phyloP scores from a whole-genome alignment of 225 moss, liverwort and hornwort genomes.

The Rhytidiadelphus loreus region DNA sequence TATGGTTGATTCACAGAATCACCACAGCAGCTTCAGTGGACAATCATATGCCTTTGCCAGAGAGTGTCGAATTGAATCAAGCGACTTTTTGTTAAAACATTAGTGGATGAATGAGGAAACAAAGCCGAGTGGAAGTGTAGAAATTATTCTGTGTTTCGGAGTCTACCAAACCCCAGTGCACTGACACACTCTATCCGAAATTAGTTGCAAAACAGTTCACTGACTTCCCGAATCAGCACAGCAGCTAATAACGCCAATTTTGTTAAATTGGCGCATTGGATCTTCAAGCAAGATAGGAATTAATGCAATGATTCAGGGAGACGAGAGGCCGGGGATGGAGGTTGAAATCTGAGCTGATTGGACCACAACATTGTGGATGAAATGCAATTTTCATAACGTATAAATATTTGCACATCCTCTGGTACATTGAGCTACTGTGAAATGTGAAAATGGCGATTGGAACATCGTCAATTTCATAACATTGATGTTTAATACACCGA shows the following conservation, averaged over 20 bases:
- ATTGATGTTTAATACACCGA: not conserved
- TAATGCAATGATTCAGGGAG: not conserved
- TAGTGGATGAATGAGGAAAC: not conserved
- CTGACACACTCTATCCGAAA: not conserved
- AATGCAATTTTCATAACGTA: not conserved
- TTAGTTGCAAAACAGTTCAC: not conserved
- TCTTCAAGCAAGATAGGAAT: not conserved
- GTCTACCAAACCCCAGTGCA: not conserved
- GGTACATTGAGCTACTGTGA: not conserved
- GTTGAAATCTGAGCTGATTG: not conserved
- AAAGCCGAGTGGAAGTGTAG: not conserved
- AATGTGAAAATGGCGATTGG: not conserved
- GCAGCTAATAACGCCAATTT: not conserved
- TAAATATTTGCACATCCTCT: not conserved
- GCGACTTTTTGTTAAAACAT: not conserved
- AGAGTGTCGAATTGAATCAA: not conserved
- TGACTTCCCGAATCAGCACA: not conserved
- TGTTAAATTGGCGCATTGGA: not conserved
- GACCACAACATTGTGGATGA: not conserved
- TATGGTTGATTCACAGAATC: not conserved
- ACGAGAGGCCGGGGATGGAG: not conserved
- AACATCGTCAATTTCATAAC: not conserved
- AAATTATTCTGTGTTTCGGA: not conserved
- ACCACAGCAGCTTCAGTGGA: not conserved
- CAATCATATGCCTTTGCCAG: not conserved